These are phyloP conservation scores for Fraxinus sp. DNA, from an alignment of 305 asterid genomes.

Conservation along the genomic window DNA sequence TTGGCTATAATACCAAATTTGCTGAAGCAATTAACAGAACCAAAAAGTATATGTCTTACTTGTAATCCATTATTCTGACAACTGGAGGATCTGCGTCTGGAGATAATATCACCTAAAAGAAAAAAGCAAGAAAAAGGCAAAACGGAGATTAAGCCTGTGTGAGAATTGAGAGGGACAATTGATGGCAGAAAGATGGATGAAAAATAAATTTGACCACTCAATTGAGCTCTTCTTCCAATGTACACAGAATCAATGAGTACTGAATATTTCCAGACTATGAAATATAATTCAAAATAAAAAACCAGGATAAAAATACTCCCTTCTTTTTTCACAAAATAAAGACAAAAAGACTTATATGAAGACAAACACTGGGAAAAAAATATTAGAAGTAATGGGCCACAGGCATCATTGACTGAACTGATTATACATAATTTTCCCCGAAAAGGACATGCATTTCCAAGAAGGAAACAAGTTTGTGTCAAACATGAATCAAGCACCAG, in stretches of 20 bases:
- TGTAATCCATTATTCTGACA: slow-evolving; percentile 86
- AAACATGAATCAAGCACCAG: background rate
- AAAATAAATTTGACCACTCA: background rate
- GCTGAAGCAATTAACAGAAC: slow-evolving; percentile 1
- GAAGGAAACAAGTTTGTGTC: background rate
- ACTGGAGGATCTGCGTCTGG: slow-evolving; percentile 97
- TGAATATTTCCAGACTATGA: background rate
- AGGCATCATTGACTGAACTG: background rate
- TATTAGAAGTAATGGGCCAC: background rate
- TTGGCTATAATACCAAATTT: background rate
- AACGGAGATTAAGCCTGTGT: slow-evolving; percentile 19
- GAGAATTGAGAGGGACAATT: background rate
- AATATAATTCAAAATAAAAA: background rate
- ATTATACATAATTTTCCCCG: background rate
- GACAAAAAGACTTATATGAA: background rate
- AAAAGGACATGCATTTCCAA: background rate
- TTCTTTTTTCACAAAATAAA: background rate
- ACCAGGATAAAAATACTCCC: background rate
- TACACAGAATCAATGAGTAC: background rate
- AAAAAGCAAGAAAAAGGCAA: slow-evolving; percentile 27
- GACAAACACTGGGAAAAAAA: background rate
- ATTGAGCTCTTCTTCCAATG: background rate
- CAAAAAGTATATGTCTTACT: slow-evolving; percentile 49
- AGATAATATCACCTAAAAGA: slow-evolving; percentile 77
- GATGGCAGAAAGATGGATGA: background rate